These are phyloP conservation scores for Pulveroboletus ravenelii DNA, from an alignment of 768 basidiomycete genomes.

Conservation along the genomic window DNA sequence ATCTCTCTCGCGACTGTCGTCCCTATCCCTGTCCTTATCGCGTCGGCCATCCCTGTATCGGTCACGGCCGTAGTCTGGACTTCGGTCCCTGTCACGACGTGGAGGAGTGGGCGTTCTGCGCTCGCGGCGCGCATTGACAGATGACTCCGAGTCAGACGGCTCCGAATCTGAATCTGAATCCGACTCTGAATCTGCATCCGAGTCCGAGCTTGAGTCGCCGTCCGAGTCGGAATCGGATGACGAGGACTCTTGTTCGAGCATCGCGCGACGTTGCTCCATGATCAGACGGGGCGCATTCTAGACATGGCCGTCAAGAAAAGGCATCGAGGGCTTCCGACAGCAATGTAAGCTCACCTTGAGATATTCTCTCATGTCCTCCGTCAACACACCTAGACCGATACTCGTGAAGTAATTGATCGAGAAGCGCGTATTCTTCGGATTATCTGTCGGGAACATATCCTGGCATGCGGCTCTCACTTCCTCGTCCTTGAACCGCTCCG, in stretches of 20 bases:
- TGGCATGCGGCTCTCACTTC: slow-evolving; percentile 68
- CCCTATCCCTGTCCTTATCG: background rate
- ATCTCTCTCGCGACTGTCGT: slow-evolving; percentile 24
- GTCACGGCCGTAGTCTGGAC: slow-evolving; percentile 16
- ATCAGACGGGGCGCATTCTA: slow-evolving; percentile 90
- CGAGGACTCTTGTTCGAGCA: slow-evolving; percentile 65
- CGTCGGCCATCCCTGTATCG: slow-evolving; percentile 17
- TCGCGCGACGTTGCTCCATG: slow-evolving; percentile 89
- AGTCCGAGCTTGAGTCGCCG: slow-evolving; percentile 25
- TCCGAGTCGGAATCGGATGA: slow-evolving; percentile 39
- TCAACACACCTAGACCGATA: slow-evolving; percentile 83
- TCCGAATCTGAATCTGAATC: slow-evolving; percentile 38
- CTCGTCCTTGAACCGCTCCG: slow-evolving; percentile 85
- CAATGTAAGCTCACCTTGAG: slow-evolving; percentile 59
- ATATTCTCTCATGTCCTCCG: slow-evolving; percentile 96
- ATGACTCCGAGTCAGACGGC: slow-evolving; percentile 35
- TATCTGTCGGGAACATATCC: slow-evolving; percentile 93
- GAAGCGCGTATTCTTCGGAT: slow-evolving; percentile 94
- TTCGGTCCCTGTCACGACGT: slow-evolving; percentile 22
- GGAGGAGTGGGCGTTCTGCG: slow-evolving; percentile 34
- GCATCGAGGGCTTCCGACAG: background rate
- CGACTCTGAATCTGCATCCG: slow-evolving; percentile 38
- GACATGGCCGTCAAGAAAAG: slow-evolving; percentile 4
- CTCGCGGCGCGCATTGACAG: slow-evolving; percentile 29
- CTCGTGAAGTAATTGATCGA: slow-evolving; percentile 98